These are phyloP conservation scores for Hansenula sp. DNA, from an alignment of 1,139 yeast species.

Conservation along the genomic window DNA sequence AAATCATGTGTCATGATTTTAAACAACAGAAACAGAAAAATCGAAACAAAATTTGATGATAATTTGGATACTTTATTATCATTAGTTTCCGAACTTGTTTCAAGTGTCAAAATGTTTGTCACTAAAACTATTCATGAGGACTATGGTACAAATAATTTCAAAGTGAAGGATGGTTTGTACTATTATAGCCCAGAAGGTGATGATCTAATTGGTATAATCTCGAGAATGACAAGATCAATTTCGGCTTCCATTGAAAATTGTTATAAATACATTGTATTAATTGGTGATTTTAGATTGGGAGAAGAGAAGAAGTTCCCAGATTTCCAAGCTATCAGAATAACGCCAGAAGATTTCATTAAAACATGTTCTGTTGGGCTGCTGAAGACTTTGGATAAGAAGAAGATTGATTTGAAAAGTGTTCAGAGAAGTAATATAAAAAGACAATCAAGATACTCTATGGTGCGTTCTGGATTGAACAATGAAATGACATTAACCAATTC, in stretches of 20 bases:
- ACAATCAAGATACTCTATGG: constrained; percentile 49
- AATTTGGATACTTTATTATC: constrained; percentile 55
- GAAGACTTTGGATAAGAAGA: constrained; percentile 31
- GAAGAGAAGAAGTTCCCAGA: constrained; percentile 70
- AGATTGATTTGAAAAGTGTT: constrained; percentile 8
- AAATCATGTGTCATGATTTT: constrained; percentile 34
- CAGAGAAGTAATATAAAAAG: constrained; percentile 22
- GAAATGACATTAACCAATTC: constrained; percentile 50
- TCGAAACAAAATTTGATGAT: constrained; percentile 32
- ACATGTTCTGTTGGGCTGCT: constrained; percentile 62
- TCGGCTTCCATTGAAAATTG: constrained; percentile 45
- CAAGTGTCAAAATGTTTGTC: constrained; percentile 59
- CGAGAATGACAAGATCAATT: constrained; percentile 60
- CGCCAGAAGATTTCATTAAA: constrained; percentile 59
- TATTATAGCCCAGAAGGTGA: constrained; percentile 66
- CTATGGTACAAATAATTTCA: constrained; percentile 3
- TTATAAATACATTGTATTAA: constrained; percentile 42
- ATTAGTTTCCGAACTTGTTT: constrained; percentile 60
- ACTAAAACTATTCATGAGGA: constrained; percentile 40
- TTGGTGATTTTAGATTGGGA: constrained; percentile 72
- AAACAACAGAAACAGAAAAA: constrained; percentile 30
- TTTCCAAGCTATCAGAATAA: constrained; percentile 51
- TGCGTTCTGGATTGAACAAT: constrained; percentile 54
- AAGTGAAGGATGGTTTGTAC: constrained; percentile 29
- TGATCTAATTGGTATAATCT: constrained; percentile 53